These are phyloP conservation scores for Kalaharituber pfeilii DNA, from an alignment of 2,329 filamentous ascomycete species.

Conservation along the genomic window DNA sequence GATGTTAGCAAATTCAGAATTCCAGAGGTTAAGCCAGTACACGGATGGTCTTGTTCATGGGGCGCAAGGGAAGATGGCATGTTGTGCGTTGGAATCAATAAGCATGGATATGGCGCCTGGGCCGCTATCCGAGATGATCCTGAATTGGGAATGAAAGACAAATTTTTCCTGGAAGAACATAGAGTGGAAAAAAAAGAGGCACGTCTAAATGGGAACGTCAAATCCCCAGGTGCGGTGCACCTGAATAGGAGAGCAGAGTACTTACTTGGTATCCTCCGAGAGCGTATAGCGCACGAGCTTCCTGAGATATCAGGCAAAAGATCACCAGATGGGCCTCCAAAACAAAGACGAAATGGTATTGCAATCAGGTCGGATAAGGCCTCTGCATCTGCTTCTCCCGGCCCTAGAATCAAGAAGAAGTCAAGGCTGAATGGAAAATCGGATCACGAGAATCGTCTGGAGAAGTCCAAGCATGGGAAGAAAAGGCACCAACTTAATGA, in stretches of 20 bases:
- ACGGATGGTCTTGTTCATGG: slow-evolving; percentile 74
- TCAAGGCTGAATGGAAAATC: background rate
- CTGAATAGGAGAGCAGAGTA: slow-evolving; percentile 90
- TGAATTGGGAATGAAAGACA: slow-evolving; percentile 70
- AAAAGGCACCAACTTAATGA: background rate
- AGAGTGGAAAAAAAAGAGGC: slow-evolving; percentile 97
- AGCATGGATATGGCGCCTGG: slow-evolving; percentile 93
- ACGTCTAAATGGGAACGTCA: slow-evolving; percentile 30
- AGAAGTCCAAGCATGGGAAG: background rate
- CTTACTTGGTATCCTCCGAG: slow-evolving; percentile 80
- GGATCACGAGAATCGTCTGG: background rate
- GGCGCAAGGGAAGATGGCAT: slow-evolving; percentile 88
- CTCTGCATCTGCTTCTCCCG: slow-evolving; percentile 55
- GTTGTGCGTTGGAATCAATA: slow-evolving; percentile 82
- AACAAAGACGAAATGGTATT: slow-evolving; percentile 37
- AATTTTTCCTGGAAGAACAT: slow-evolving; percentile 93
- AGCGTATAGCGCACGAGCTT: slow-evolving; percentile 55
- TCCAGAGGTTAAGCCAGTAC: slow-evolving; percentile 77
- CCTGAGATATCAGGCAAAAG: background rate
- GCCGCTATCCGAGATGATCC: slow-evolving; percentile 79
- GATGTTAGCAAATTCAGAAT: slow-evolving; percentile 72
- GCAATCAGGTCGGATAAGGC: slow-evolving; percentile 35
- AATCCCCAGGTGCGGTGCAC: slow-evolving; percentile 73
- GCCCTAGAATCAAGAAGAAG: slow-evolving; percentile 30
- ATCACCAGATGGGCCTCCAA: background rate